A percentile compares a stretch with the other conserved stretches of the same genome.
Conservation (phyloP, 352 stramenopile species). For the Pythium grandisporangium region DNA sequence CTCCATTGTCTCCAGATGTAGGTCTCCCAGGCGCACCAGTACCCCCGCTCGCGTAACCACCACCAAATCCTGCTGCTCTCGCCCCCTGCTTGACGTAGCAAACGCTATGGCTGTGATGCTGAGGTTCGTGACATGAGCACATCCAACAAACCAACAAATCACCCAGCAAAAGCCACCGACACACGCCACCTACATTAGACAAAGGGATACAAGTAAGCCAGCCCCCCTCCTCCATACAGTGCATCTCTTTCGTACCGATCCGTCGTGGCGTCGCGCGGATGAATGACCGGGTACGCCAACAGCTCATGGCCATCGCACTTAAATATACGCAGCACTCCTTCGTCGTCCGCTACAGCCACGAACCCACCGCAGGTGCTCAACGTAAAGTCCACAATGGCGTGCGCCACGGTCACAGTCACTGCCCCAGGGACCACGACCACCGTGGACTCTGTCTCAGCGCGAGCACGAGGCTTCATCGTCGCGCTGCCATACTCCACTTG, state of each 20-base stretch:
- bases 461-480: neutral
- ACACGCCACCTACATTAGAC: too few species aligned
- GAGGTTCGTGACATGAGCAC: too few species aligned
- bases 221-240: too few species aligned
- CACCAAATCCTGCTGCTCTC: constrained; percentile 11
- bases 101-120: constrained; percentile 12
- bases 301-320: constrained; percentile 4
- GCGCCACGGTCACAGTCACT: neutral
- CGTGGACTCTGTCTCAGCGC: neutral
- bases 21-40: constrained; percentile 14
- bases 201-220: too few species aligned
- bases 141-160: too few species aligned
- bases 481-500: neutral
- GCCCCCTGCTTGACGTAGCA: too few species aligned
- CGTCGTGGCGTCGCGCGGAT: constrained; percentile 1
- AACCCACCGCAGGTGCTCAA: constrained; percentile 1
- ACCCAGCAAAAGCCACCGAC: too few species aligned
- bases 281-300: constrained; percentile 18
- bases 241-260: constrained; percentile 8
- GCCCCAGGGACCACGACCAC: too few species aligned
- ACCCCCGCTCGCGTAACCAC: constrained; percentile 13
- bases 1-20: constrained; percentile 10
- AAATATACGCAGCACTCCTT: constrained; percentile 1
- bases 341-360: neutral
- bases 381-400: neutral